Conservation (phyloP, 768 basidiomycete genomes). For the Pleurotus tuber-regium region DNA sequence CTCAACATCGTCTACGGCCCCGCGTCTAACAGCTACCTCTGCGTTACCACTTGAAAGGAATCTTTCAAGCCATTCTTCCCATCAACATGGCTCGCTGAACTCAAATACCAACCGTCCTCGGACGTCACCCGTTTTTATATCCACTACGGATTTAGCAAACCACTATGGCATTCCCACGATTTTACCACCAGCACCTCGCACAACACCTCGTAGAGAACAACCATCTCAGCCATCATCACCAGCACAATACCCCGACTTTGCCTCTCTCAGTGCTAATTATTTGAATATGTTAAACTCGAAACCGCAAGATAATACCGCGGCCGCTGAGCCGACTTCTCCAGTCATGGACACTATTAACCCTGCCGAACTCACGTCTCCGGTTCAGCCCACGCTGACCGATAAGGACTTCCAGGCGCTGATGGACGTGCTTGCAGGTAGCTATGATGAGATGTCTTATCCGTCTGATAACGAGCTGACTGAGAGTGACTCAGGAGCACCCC, state of each 20-base stretch:
- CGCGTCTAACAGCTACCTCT: slow-evolving; percentile 38
- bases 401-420: slow-evolving; percentile 19
- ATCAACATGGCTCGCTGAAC: slow-evolving; percentile 62
- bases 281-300: slow-evolving; percentile 64
- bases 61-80: slow-evolving; percentile 49
- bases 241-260: slow-evolving; percentile 40
- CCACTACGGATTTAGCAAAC: slow-evolving; percentile 65
- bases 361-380: slow-evolving; percentile 22
- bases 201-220: slow-evolving; percentile 47
- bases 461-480: neutral
- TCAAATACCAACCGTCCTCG: slow-evolving; percentile 53
- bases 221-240: slow-evolving; percentile 26
- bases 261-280: slow-evolving; percentile 57
- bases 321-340: slow-evolving; percentile 25
- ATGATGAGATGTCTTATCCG: neutral
- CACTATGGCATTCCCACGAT: slow-evolving; percentile 79
- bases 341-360: slow-evolving; percentile 23
- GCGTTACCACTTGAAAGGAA: slow-evolving; percentile 46
- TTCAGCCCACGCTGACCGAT: slow-evolving; percentile 13
- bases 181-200: slow-evolving; percentile 66
- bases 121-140: slow-evolving; percentile 66
- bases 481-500: neutral
- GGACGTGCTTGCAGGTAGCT: slow-evolving; percentile 17
- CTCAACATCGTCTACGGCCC: slow-evolving; percentile 31
- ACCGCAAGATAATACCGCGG: slow-evolving; percentile 35